Base-by-base conservation (phyloP, 2,329 filamentous ascomycete species). In the Davidsoniella virescens region DNA sequence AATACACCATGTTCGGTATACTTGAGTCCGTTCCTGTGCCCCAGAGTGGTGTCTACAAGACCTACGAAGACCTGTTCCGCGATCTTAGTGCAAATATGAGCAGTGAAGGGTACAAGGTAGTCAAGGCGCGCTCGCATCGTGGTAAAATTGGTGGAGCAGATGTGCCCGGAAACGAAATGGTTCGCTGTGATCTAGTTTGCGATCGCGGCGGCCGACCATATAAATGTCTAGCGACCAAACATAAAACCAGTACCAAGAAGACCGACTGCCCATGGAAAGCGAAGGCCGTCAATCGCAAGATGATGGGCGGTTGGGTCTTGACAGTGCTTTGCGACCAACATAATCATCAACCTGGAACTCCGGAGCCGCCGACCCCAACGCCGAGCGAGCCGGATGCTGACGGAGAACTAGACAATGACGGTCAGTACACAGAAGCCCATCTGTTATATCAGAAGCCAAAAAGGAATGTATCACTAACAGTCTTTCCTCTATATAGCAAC, bases 251-350 rank as follows among this genome's bases (percentile, higher is more conserved):
- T 20, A 69, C 67, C 6, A 69, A 69, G 56, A 69, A 69, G 59
- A 69, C 66, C 0, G 64, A 66, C 45, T 69, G 67, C 20, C 67
- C 66, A 4, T 69, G 67, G 67, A 67, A 67, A 54, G 67, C 66
- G 26, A 69, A 69, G 53, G 66, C 66, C 1, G 67, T 69, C 6
- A 61, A 68, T 47, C 64, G 66, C 7, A 69, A 68, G 58, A 61
- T 63, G 9, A 60, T 66, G 51, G 65, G 66, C 4, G 67, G 65
- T 37, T 69, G 67, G 67, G 63, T 68, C n/a, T 54, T 69, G 55
- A 69, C 66, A 2, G 61, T 69, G 38, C 63, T 62, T 41, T 69
- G 67, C 56, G 63, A 69, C 52, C 61, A 66, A 54, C 67, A 69
- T 55, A 69, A 69, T 53, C 67, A 69, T 54, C 65, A 67, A 54